Evolutionary conservation across 108 stramenopile species (phyloP), one percentile per base, ranked within the genome.

Genomic region (Pseudonitzschia delicatissima): DNA sequence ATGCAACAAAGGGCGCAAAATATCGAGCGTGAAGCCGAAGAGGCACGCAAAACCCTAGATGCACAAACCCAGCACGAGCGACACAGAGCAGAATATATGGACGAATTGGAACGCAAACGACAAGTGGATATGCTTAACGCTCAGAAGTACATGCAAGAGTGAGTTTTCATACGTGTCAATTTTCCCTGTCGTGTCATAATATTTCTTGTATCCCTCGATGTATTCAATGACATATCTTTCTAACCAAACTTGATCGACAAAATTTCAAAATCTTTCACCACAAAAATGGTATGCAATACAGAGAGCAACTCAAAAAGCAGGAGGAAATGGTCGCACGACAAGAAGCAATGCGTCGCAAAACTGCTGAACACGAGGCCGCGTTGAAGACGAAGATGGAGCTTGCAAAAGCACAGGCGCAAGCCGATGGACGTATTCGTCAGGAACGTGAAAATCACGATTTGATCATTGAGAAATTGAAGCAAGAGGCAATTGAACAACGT

Each of bases 401-500:
- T 20, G 93, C 88, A 66, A 92, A 90, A 68, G 92, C 92, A 28
- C 79, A 85, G 40, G 96, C 94, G 18, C 91, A 99, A 81, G 93
- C 97, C 8, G 96, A 98, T 72, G 98, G 96, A 8, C 77, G 96
- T 18, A 97, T 96, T 64, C 78, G 82, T 50, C 96, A 97, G 67
- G 98, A 99, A 74, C 88, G 98, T 34, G 77, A 88, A 58, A 99
- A 98, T 74, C 97, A 98, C 76, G 98, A 99, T 76, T 74, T 99
- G 48, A 90, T 94, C 44, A 50, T 98, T 52, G 91, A 95, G 61
- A 92, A 92, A 72, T 81, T 96, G 12, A 67, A 78, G 45, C 58
- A 87, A 57, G 95, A 96, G 67, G 95, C 96, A 2, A 74, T 69
- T 25, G 95, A 97, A 83, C 71, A 79, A 64, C 74, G 97, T 11